Percentiles rank a stretch among this genome's conserved stretches.
These are phyloP conservation scores for Rhodomyrtus tomentosa DNA, from an alignment of 345 rosid species.

Conservation along the genomic window DNA sequence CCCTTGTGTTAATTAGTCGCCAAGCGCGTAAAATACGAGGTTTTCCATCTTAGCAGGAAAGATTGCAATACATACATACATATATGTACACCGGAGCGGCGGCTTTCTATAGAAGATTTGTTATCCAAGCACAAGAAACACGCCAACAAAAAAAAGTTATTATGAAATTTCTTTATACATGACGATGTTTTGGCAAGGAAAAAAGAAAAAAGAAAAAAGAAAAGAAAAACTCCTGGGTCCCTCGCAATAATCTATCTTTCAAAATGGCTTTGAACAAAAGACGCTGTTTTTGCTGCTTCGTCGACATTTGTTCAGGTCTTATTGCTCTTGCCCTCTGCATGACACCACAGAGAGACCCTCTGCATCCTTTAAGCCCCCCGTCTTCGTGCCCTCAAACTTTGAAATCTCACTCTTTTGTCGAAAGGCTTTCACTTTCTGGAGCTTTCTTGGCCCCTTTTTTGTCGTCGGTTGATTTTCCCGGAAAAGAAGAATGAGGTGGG, in stretches of 20 bases:
- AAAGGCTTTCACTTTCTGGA: neutral
- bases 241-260: neutral
- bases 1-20: neutral
- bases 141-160: neutral
- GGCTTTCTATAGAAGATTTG: too few species aligned
- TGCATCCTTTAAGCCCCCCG: neutral
- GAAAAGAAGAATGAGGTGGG: constrained; percentile 55
- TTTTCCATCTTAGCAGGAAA: neutral
- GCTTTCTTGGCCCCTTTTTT: neutral
- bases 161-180: neutral
- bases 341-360: neutral
- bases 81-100: too few species aligned
- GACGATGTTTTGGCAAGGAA: too few species aligned
- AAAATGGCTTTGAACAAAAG: neutral
- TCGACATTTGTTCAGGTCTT: neutral
- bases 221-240: neutral
- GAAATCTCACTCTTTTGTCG: neutral
- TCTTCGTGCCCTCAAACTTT: neutral
- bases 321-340: neutral
- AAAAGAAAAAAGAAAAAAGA: constrained; percentile 12
- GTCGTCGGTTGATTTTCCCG: neutral
- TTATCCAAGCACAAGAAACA: too few species aligned
- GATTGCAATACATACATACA: too few species aligned
- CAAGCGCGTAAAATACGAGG: neutral
- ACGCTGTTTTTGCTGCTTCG: neutral